Base-by-base conservation (phyloP, 352 stramenopile species). In the Phytophthora capsici region DNA sequence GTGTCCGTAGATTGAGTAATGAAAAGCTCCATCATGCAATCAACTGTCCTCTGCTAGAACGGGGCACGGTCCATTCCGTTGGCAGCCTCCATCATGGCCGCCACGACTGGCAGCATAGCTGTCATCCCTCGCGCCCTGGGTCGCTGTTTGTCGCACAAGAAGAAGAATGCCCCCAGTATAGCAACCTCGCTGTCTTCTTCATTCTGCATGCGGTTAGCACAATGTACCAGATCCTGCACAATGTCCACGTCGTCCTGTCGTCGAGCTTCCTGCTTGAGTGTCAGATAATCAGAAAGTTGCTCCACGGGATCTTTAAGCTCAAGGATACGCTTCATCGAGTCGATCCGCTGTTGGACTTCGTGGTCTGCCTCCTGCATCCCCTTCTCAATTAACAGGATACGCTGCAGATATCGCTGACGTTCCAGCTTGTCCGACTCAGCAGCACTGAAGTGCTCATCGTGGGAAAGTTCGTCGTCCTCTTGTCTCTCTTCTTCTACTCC, bases 161-260 rank as follows among this genome's bases (percentile, higher is more conserved):
- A 90, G 63, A 90, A 82, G 41, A 91, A 93, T 4, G 80, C 75
- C 12, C 67, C 82, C 17, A 93, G 46, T 23, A 86, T 69, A 12
- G 82, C 80, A 20, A 82, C 68, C 41, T 93, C 84, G 20, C 60
- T 77, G 58, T 91, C 84, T 37, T 81, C 56, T 14, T 71, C 45
- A 19, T 75, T 63, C 8, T 23, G 68, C 70, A 93, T 64, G 19
- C 69, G 73, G 16, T 65, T 72, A 13, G 79, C 73, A 34, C 79
- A 88, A 44, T 86, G 58, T 41, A 91, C 54, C 19, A 93, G 58
- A 26, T 91, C 81, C 6, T 64, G 32, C 2, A 84, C 69, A 53
- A 88, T 64, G n/a, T 78, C 53, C 30, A 73, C 51, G 5, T 75
- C 51, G 0, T 73, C 67, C 2, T 80, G 60, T 32, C 47, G 46